These are phyloP conservation scores for Ceratobasidium papillatum DNA, from an alignment of 1,284 basidiomycete genomes.

Conservation along the genomic window DNA sequence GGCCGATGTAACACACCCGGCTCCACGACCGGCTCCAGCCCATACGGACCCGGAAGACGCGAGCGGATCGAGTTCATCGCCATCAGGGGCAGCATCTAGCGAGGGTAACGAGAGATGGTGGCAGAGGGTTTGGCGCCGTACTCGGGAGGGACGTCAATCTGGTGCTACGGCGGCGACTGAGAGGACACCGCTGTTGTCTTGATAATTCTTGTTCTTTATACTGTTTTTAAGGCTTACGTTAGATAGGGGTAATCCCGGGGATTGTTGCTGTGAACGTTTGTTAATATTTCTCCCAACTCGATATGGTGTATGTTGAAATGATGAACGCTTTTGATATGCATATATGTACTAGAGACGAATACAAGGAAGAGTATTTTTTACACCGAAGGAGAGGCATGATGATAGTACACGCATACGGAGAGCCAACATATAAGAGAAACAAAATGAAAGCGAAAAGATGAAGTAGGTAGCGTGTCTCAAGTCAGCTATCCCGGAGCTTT, in stretches of 20 bases:
- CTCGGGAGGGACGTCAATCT: neutral
- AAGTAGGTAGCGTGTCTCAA: neutral
- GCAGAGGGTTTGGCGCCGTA: conserved; percentile 26
- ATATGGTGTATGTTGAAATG: conserved; percentile 26
- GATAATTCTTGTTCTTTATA: neutral
- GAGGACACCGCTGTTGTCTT: conserved; percentile 38
- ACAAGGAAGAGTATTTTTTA: neutral
- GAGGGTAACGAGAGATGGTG: conserved; percentile 10
- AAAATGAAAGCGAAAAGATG: neutral
- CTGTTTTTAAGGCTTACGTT: conserved; percentile 4
- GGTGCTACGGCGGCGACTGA: conserved; percentile 3
- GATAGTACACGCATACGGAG: conserved; percentile 1
- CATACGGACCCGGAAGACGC: neutral
- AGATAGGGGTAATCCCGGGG: conserved; percentile 22
- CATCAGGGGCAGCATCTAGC: neutral
- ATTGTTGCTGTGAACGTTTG: neutral
- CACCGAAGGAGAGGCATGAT: neutral
- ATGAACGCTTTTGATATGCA: conserved; percentile 17
- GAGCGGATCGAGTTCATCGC: conserved; percentile 1
- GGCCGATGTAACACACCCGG: conserved; percentile 53
- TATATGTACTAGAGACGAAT: neutral
- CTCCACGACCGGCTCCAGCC: neutral
- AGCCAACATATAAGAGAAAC: neutral
- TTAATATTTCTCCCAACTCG: conserved; percentile 4
- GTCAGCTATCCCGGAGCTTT: too few relatives aligned